phyloP scores from a whole-genome alignment of 257 asterid species.

The Rauvolfia tetraphylla region DNA sequence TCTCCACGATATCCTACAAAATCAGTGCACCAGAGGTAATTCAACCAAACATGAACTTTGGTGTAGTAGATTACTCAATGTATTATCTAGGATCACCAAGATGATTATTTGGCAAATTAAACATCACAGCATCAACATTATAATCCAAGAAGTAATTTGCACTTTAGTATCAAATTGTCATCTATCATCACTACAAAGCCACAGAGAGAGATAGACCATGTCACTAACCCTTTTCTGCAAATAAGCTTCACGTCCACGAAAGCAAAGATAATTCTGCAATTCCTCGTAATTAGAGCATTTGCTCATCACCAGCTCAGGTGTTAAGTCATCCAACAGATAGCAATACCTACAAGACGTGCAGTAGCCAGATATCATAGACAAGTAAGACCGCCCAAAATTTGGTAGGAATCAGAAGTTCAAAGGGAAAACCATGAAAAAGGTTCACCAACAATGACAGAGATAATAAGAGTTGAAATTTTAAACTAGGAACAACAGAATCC shows the following conservation, averaged over 20 bases:
- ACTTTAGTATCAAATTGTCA: not conserved
- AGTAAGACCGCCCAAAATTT: not conserved
- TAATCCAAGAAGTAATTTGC: not conserved
- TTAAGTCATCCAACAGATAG: constrained; percentile 40
- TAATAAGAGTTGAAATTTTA: too few relatives aligned
- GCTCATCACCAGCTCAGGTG: constrained; percentile 27
- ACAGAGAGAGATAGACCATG: not conserved
- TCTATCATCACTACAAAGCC: not conserved
- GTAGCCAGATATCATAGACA: not conserved
- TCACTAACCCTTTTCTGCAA: constrained; percentile 74
- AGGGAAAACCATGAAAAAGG: not conserved
- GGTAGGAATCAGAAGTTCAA: not conserved
- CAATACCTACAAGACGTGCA: constrained; percentile 31
- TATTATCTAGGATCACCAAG: not conserved
- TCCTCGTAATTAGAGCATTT: constrained; percentile 34
- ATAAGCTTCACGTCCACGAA: constrained; percentile 46
- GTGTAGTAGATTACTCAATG: not conserved
- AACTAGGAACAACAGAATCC: not conserved
- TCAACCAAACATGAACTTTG: not conserved
- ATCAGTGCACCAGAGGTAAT: constrained; percentile 1
- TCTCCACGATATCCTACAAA: constrained; percentile 80
- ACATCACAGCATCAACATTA: not conserved
- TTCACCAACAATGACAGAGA: not conserved
- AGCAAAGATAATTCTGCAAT: constrained; percentile 30
- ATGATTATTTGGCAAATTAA: not conserved